Conservation (phyloP, 2,329 filamentous ascomycete genomes). For the Epichloe brachyelytri region DNA sequence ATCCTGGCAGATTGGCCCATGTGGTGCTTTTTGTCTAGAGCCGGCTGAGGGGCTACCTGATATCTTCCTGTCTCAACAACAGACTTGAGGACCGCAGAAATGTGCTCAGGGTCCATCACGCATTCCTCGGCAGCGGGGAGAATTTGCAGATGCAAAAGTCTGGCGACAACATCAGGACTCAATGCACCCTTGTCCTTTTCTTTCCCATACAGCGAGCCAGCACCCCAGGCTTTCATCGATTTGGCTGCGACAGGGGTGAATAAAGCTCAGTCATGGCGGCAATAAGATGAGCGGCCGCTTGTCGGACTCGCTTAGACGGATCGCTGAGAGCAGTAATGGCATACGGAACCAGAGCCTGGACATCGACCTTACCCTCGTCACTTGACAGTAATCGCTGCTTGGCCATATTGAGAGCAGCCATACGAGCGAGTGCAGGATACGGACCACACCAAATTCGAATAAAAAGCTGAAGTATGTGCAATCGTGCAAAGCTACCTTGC, state of each 20-base stretch:
- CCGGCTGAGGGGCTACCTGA: slow-evolving; percentile 17
- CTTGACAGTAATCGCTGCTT: slow-evolving; percentile 41
- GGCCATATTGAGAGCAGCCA: slow-evolving; percentile 54
- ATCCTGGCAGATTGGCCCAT: slow-evolving; percentile 48
- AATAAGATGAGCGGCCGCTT: slow-evolving; percentile 58
- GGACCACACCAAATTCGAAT: slow-evolving; percentile 60
- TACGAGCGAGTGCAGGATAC: slow-evolving; percentile 55
- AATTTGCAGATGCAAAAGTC: slow-evolving; percentile 53
- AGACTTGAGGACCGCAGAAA: slow-evolving; percentile 46
- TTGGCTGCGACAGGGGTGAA: slow-evolving; percentile 22
- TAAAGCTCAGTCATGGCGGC: slow-evolving; percentile 41
- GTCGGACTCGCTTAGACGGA: slow-evolving; percentile 60
- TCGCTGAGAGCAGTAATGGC: slow-evolving; percentile 63
- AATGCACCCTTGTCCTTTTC: slow-evolving; percentile 38
- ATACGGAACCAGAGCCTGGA: slow-evolving; percentile 78
- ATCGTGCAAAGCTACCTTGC: slow-evolving; percentile 40
- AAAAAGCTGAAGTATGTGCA: slow-evolving; percentile 66
- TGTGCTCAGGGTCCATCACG: slow-evolving; percentile 61
- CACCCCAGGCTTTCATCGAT: slow-evolving; percentile 42
- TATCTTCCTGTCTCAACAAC: slow-evolving; percentile 29
- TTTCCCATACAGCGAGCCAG: slow-evolving; percentile 51
- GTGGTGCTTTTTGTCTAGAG: slow-evolving; percentile 38
- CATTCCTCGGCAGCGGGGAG: slow-evolving; percentile 73
- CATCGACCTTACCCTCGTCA: slow-evolving; percentile 42
- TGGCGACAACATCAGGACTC: slow-evolving; percentile 40